These are phyloP conservation scores for Xylaria digitata DNA, from an alignment of 2,329 filamentous ascomycete species.

Conservation along the genomic window DNA sequence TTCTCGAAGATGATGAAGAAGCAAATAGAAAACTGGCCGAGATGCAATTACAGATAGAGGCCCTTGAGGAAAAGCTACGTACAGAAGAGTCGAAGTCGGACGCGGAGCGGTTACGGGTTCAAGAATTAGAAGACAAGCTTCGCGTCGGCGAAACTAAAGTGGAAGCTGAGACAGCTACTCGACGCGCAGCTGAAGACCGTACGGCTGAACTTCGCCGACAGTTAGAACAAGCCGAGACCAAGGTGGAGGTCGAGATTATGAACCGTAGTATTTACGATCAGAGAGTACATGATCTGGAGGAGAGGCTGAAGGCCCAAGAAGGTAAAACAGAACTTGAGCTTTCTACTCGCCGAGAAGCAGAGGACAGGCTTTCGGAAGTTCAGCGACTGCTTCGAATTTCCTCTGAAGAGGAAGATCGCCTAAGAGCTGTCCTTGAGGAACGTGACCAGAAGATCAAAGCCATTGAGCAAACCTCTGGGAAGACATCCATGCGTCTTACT, in stretches of 20 bases:
- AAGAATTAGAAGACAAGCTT: conserved; percentile 69
- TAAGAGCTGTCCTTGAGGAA: conserved; percentile 75
- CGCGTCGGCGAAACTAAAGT: conserved; percentile 60
- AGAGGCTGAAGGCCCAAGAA: conserved; percentile 72
- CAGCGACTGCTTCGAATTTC: conserved; percentile 75
- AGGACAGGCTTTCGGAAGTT: conserved; percentile 78
- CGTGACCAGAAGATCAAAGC: conserved; percentile 73
- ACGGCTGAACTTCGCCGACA: conserved; percentile 65
- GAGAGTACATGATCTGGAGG: conserved; percentile 76
- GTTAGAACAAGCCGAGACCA: conserved; percentile 67
- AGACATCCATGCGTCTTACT: conserved; percentile 70
- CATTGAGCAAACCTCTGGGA: conserved; percentile 66
- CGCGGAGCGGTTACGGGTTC: conserved; percentile 58
- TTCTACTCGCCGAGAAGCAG: conserved; percentile 70
- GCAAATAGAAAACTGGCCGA: conserved; percentile 66
- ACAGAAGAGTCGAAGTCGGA: conserved; percentile 45
- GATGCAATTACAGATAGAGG: conserved; percentile 67
- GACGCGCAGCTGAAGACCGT: conserved; percentile 65
- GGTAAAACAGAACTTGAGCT: conserved; percentile 73
- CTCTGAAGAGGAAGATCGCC: conserved; percentile 77
- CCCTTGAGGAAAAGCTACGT: conserved; percentile 47
- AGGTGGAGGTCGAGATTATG: conserved; percentile 70
- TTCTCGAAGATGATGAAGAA: conserved; percentile 61
- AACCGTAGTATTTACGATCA: conserved; percentile 69
- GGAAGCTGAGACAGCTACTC: conserved; percentile 61